phyloP scores from a whole-genome alignment of 2,329 filamentous ascomycete genomes.

The Neonectria coccinea region DNA sequence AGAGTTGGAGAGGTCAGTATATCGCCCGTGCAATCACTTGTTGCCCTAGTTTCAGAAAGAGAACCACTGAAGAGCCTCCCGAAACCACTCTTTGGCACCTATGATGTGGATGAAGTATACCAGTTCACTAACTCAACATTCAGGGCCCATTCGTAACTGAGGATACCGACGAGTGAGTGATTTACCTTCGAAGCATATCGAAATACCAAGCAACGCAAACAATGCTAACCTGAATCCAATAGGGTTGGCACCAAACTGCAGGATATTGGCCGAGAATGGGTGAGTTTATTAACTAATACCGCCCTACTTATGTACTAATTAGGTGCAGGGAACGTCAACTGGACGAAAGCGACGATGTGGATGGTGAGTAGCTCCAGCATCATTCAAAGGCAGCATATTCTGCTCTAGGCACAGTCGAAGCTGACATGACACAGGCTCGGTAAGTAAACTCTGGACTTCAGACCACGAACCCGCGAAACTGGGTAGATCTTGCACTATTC shows the following conservation, averaged over 20 bases:
- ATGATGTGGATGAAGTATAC: neutral
- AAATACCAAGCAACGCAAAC: neutral
- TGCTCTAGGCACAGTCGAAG: neutral
- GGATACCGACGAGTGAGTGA: conserved; percentile 11
- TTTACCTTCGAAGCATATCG: neutral
- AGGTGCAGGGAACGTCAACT: neutral
- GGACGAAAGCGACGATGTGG: conserved; percentile 10
- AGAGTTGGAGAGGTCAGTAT: neutral
- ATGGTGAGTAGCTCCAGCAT: conserved; percentile 1
- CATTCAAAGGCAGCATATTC: neutral
- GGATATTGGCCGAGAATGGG: conserved; percentile 6
- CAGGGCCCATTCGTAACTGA: conserved; percentile 6
- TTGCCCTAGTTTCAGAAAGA: neutral
- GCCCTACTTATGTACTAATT: neutral
- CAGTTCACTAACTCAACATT: neutral
- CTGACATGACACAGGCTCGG: neutral
- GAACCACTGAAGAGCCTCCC: neutral
- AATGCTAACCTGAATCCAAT: neutral
- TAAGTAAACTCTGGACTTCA: neutral
- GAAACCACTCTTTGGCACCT: neutral
- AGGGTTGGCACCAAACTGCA: conserved; percentile 6
- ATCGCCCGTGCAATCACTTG: neutral
- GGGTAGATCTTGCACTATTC: neutral
- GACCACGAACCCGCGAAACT: neutral
- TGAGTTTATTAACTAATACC: neutral